Evolutionary conservation across 305 asterid species (phyloP), one percentile per base, ranked within the genome.

Genomic region (Andrographis paniculata): DNA sequence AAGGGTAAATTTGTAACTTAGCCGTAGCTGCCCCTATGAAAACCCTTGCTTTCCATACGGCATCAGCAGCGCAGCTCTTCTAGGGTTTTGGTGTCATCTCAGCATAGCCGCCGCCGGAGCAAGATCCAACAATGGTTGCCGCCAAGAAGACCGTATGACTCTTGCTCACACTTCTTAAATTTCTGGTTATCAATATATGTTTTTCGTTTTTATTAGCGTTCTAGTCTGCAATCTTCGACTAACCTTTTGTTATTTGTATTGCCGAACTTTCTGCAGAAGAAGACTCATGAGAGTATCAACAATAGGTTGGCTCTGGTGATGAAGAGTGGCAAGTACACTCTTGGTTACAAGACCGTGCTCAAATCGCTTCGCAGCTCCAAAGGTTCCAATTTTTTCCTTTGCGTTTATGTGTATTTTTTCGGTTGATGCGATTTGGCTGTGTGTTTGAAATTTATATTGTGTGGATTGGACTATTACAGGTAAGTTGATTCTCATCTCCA

Each of bases 211-310:
- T 31, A 14, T 35, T 50, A 9, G 2, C 5, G 22, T 45, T 17
- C 18, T n/a, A n/a, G n/a, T n/a, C n/a, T n/a, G n/a, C n/a, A n/a
- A n/a, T n/a, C 7, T 28, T 28, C 33, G 4, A 3, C 8, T 28
- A 28, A 28, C 10, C 33, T 20, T 51, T 27, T 43, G 47, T 30
- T 1, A 13, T 36, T 20, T 15, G 11, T 14, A 15, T 15, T 2
- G 14, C 22, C 36, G 41, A 53, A 3, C 53, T 28, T 35, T 17
- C 41, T 71, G 24, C 86, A 79, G 87, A 84, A 84, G 79, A 84
- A 84, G 82, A 74, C 84, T 30, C 89, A 82, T 64, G 95, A 85
- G 73, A 74, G 77, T 77, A 81, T 85, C 58, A 82, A 85, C 78
- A 85, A 64, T 60, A 72, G 87, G 75, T 58, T 85, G 41, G 93